phyloP scores from a whole-genome alignment of 1,284 basidiomycete genomes.

The Stygiomarasmius scandens region DNA sequence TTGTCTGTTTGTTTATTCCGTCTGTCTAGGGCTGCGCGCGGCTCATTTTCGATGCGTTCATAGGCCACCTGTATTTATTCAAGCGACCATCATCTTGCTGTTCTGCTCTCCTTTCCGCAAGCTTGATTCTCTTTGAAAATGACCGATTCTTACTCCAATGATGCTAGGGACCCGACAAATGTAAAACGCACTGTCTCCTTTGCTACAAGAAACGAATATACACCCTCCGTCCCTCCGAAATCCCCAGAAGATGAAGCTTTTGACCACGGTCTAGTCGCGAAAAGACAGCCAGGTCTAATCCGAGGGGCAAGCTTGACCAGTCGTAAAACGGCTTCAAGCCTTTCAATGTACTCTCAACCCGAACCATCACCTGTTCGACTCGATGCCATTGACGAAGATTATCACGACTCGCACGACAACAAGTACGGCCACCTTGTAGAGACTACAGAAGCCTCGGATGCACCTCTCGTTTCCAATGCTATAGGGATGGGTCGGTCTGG shows the following conservation, averaged over 20 bases:
- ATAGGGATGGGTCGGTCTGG: conserved; percentile 39
- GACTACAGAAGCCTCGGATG: conserved; percentile 42
- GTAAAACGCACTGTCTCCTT: background rate
- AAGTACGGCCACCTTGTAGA: conserved; percentile 18
- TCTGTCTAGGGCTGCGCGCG: too few species aligned
- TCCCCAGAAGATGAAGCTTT: conserved; percentile 25
- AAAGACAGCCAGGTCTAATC: conserved; percentile 17
- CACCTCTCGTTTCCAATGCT: conserved; percentile 48
- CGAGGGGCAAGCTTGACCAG: conserved; percentile 17
- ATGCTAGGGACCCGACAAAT: background rate
- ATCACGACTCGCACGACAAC: conserved; percentile 13
- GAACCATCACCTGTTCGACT: conserved; percentile 1
- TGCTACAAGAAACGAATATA: conserved; percentile 1
- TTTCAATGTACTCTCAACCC: background rate
- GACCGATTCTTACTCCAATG: background rate
- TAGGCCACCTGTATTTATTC: background rate
- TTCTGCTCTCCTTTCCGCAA: background rate
- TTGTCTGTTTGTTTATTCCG: too few species aligned
- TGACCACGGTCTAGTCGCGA: conserved; percentile 20
- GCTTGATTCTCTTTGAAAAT: background rate
- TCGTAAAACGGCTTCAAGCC: background rate
- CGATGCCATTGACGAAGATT: conserved; percentile 5
- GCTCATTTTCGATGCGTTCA: background rate
- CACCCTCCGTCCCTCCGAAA: background rate
- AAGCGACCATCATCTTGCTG: background rate